Percentiles rank a stretch among this genome's conserved stretches.
Evolutionary conservation across 495 filamentous ascomycete genomes (phyloP).

Genomic region (Aspergillus bridgeri): DNA sequence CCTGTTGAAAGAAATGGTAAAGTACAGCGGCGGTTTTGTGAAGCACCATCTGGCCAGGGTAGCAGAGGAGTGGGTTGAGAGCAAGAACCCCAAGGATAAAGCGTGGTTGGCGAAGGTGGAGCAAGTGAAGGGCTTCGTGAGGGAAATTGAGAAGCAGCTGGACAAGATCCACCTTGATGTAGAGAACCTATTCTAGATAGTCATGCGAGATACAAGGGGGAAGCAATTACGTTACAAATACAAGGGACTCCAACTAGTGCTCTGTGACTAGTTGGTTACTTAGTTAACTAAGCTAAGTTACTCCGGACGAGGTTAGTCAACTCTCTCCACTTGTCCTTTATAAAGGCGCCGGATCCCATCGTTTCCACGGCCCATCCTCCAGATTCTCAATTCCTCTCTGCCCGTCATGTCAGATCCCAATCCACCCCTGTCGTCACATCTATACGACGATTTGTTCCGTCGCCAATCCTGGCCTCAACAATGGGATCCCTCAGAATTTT

Average conservation of each 20-base stretch:
- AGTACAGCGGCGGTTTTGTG: not conserved
- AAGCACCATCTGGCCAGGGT: not conserved
- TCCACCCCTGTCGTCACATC: not conserved
- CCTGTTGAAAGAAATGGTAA: not conserved
- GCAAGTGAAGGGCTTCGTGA: not conserved
- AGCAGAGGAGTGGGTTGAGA: not conserved
- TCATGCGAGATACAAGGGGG: no score
- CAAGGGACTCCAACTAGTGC: no score
- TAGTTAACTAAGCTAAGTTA: no score
- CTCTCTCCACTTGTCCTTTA: no score
- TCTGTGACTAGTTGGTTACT: no score
- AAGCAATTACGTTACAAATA: no score
- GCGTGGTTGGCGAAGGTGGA: not conserved
- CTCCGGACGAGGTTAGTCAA: no score
- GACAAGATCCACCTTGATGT: not conserved
- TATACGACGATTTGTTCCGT: not conserved
- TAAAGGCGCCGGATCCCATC: no score
- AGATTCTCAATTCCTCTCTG: no score
- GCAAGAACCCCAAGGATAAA: not conserved
- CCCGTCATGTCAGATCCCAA: not conserved
- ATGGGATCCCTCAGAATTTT: not conserved
- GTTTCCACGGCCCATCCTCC: no score
- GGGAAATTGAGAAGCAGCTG: not conserved
- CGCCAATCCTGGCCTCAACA: not conserved
- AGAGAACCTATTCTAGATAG: not conserved